phyloP scores from a whole-genome alignment of 1,139 yeast species.

The Diutina siamensis region DNA sequence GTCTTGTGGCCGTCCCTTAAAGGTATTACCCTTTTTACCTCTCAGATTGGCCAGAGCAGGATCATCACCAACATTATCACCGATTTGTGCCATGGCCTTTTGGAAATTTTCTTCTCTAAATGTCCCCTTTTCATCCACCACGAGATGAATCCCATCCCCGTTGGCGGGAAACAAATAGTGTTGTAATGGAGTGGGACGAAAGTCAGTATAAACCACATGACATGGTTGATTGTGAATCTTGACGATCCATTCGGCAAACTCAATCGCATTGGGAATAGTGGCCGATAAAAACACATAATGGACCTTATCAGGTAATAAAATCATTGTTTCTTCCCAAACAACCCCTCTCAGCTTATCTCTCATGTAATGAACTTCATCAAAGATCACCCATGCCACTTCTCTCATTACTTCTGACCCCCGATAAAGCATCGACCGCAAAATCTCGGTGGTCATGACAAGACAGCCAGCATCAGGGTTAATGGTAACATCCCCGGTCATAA shows the following conservation, averaged over 20 bases:
- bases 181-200: slow-evolving; percentile 98
- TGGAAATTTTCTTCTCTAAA: slow-evolving; percentile 97
- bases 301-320: slow-evolving; percentile 89
- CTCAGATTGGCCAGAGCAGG: slow-evolving; percentile 39
- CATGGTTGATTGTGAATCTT: slow-evolving; percentile 93
- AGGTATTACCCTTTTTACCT: slow-evolving; percentile 76
- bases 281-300: slow-evolving; percentile 84
- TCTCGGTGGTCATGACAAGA: slow-evolving; percentile 96
- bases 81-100: slow-evolving; percentile 92
- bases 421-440: slow-evolving; percentile 82
- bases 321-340: slow-evolving; percentile 98
- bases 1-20: slow-evolving; percentile 75
- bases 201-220: slow-evolving; percentile 96
- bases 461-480: slow-evolving; percentile 96
- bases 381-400: slow-evolving; percentile 94
- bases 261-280: slow-evolving; percentile 96
- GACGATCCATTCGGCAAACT: slow-evolving; percentile 98
- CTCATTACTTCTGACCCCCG: slow-evolving; percentile 92
- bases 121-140: slow-evolving; percentile 92
- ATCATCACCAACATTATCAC: slow-evolving; percentile 77
- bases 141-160: slow-evolving; percentile 97
- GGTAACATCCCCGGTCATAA: slow-evolving; percentile 97
- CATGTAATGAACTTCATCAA: slow-evolving; percentile 95
- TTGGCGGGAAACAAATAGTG: slow-evolving; percentile 68
- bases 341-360: slow-evolving; percentile 96